Evolutionary conservation across 75 land plant species (phyloP), one percentile per base, ranked within the genome.

Genomic region (Selaginella moellendorffii): DNA sequence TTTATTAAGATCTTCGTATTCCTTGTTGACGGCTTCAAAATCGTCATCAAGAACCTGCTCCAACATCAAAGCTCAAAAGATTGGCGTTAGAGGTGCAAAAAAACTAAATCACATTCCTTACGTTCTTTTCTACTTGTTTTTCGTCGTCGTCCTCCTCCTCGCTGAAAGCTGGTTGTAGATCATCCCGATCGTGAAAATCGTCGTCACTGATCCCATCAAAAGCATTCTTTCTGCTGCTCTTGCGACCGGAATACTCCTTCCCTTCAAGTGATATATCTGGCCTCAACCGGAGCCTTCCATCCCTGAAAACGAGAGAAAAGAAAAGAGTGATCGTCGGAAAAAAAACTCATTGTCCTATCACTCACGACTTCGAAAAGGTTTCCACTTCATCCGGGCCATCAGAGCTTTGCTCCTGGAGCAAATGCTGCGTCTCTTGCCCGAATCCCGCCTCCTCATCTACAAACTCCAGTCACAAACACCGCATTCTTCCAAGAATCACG

Each of bases 1-100:
- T 25, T 72, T 69, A 18, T 74, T 83, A 52, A 89, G 70, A 14
- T 78, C 72, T 28, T 61, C 71, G 54, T 85, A 85, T 31, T 89
- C 85, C 68, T 77, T 84, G 52, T 81, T 78, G 26, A 89, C 76
- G 27, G 76, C 79, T 22, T 85, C 84, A 76, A 81, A 72, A 66
- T 83, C 84, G 12, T 51, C 87, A 66, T 76, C 79, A 36, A 5
- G 46, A 36, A 36, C 14, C 46, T 36, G 5, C 46, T 36, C 46
- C 14, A 5, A 36, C 46, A 5, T 36, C n/a, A n/a, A n/a, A n/a
- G n/a, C n/a, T n/a, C n/a, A n/a, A n/a, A n/a, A n/a, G n/a, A n/a
- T n/a, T n/a, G n/a, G n/a, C n/a, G n/a, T n/a, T n/a, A n/a, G n/a
- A n/a, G n/a, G n/a, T n/a, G n/a, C n/a, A n/a, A n/a, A n/a, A n/a